Evolutionary conservation across 257 asterid genomes (phyloP).

Genomic region (Solanum lycopersicoides): DNA sequence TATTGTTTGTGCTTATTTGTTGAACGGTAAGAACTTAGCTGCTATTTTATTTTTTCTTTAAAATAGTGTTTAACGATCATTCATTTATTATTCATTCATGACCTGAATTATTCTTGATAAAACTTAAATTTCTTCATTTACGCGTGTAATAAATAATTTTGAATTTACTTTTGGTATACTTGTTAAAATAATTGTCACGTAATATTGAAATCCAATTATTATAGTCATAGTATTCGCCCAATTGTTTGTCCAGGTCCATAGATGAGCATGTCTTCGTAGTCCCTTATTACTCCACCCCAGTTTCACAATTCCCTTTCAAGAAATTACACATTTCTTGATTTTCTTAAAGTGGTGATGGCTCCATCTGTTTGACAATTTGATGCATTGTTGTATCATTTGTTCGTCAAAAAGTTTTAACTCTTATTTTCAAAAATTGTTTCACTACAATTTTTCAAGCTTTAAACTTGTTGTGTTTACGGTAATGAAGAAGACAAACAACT

Average conservation of each 20-base stretch:
- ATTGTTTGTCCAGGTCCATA: not conserved
- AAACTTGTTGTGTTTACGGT: not conserved
- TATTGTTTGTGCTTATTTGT: not conserved
- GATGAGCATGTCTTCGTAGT: not conserved
- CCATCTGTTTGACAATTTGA: not conserved
- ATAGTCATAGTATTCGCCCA: no score
- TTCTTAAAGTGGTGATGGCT: not conserved
- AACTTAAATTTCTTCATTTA: not conserved
- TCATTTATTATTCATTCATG: no score
- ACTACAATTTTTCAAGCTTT: not conserved
- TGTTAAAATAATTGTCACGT: no score
- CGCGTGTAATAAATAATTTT: no score
- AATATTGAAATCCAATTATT: no score
- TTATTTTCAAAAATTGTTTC: not conserved
- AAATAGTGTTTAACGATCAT: no score
- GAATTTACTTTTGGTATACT: not conserved
- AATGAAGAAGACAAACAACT: not conserved
- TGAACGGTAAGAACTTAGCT: fast-evolving
- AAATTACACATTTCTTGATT: not conserved
- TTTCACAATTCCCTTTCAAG: not conserved
- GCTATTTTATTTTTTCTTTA: no score
- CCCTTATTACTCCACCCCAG: not conserved
- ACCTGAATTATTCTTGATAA: not conserved
- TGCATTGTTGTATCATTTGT: not conserved
- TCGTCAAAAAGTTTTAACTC: not conserved